A percentile compares a stretch with the other conserved stretches of the same genome.
These are phyloP conservation scores for Oldenlandia corymbosa DNA, from an alignment of 257 asterid genomes.

Conservation along the genomic window DNA sequence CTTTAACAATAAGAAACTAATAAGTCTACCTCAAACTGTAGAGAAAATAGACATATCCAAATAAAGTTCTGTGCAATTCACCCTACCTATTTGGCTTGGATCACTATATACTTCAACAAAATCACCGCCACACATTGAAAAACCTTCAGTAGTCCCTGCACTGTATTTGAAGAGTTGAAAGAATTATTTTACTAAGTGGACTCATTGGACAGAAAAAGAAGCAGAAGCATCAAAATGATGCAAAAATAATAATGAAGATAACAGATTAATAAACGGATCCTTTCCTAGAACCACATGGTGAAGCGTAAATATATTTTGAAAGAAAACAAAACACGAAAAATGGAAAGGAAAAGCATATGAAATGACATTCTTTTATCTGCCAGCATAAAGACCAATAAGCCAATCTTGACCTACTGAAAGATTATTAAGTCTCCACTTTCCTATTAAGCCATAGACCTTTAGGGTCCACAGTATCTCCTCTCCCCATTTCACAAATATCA, in stretches of 20 bases:
- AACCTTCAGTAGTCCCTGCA: constrained; percentile 97
- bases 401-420: not conserved
- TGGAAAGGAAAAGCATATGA: not conserved
- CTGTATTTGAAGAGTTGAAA: constrained; percentile 43
- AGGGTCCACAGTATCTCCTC: not conserved
- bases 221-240: not conserved
- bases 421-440: not conserved
- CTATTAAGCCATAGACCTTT: not conserved
- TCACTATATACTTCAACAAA: constrained; percentile 90
- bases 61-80: constrained; percentile 5
- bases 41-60: not conserved
- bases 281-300: not conserved
- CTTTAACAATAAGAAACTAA: not conserved
- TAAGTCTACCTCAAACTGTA: not conserved
- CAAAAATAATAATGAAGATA: not conserved
- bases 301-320: too few species aligned
- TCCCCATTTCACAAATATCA: not conserved
- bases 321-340: not conserved
- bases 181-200: not conserved
- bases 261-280: not conserved
- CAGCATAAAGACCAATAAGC: constrained; percentile 1
- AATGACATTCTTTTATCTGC: not conserved
- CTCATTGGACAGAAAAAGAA: not conserved
- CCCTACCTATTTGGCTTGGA: constrained; percentile 83
- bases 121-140: constrained; percentile 99